These are phyloP conservation scores for Mycocalia duriaeana DNA, from an alignment of 1,284 basidiomycete species.

Conservation along the genomic window DNA sequence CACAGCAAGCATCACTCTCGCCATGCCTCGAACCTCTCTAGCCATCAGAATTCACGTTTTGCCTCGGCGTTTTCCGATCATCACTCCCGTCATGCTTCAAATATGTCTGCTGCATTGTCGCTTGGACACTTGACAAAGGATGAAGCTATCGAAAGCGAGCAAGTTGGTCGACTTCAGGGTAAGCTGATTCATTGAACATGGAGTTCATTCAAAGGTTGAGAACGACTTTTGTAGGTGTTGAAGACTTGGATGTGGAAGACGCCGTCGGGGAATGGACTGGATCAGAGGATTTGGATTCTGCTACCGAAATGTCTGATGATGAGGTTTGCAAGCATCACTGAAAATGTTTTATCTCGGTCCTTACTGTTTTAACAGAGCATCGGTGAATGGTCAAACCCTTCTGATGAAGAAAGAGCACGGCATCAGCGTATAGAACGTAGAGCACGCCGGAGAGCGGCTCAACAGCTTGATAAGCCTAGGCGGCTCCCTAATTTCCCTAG, in stretches of 20 bases:
- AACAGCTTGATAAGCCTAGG: constrained; percentile 53
- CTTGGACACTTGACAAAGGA: constrained; percentile 55
- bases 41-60: constrained; percentile 60
- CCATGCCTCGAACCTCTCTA: constrained; percentile 50
- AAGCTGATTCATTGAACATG: no score
- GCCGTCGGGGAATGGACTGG: constrained; percentile 74
- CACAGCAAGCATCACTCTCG: constrained; percentile 59
- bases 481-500: constrained; percentile 70
- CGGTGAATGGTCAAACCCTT: constrained; percentile 85
- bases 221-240: no score
- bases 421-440: constrained; percentile 60
- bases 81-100: constrained; percentile 70
- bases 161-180: no score
- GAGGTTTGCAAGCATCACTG: constrained; percentile 39
- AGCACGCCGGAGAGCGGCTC: constrained; percentile 42
- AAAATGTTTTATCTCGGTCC: constrained; percentile 7
- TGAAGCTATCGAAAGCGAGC: constrained; percentile 8
- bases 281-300: constrained; percentile 58
- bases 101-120: constrained; percentile 55
- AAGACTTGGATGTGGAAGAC: constrained; percentile 35
- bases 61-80: constrained; percentile 50
- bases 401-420: constrained; percentile 76
- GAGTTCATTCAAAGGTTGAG: no score
- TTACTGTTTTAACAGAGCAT: constrained; percentile 49
- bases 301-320: constrained; percentile 51